Conservation (phyloP, 1,284 basidiomycete species). For the Rhodotorula sp. region DNA sequence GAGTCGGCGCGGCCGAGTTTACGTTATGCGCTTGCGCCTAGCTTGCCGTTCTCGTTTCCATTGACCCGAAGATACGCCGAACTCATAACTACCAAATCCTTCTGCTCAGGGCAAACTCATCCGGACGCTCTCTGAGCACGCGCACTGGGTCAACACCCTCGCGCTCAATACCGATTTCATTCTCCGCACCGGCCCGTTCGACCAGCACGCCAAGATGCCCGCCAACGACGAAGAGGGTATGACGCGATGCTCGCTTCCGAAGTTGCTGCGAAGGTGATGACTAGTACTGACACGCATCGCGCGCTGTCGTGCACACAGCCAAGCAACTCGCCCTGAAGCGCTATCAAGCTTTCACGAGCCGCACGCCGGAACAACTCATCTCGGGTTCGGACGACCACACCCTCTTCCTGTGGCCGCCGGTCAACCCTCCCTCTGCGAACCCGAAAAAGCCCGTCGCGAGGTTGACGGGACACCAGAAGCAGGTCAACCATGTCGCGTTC, state of each 20-base stretch:
- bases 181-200: conserved; percentile 89
- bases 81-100: no score
- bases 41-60: not conserved
- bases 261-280: not conserved
- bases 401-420: conserved; percentile 72
- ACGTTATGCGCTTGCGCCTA: not conserved
- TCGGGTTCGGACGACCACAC: conserved; percentile 93
- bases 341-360: conserved; percentile 66
- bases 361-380: conserved; percentile 78
- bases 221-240: conserved; percentile 74
- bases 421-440: conserved; percentile 51
- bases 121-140: conserved; percentile 82
- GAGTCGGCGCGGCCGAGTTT: conserved; percentile 1
- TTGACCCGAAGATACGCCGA: no score
- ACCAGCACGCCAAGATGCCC: conserved; percentile 75
- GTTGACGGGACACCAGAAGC: conserved; percentile 91
- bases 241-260: conserved; percentile 4
- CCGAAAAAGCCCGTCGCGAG: conserved; percentile 81
- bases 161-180: conserved; percentile 94
- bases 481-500: conserved; percentile 92
- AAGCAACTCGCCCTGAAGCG: conserved; percentile 70
- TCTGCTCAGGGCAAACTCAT: conserved; percentile 61
- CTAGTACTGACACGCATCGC: conserved; percentile 21
- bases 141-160: conserved; percentile 97
- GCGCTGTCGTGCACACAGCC: conserved; percentile 53